phyloP scores from a whole-genome alignment of 768 basidiomycete species.

The Tricholoma flavovirens region DNA sequence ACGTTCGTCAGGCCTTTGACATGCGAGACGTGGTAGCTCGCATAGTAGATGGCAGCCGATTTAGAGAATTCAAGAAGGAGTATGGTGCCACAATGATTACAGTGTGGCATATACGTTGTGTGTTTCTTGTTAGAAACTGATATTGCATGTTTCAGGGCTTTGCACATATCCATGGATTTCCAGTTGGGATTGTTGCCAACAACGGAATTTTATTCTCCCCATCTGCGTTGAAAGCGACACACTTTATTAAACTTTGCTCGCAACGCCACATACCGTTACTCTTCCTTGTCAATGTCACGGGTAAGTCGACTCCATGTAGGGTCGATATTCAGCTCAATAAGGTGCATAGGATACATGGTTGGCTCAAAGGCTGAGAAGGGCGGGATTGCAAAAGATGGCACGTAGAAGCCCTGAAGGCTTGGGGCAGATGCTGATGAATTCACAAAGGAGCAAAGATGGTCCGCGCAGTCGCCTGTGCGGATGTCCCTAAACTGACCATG shows the following conservation, averaged over 20 bases:
- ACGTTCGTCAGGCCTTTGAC: slow-evolving; percentile 83
- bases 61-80: slow-evolving; percentile 95
- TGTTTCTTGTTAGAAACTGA: neutral
- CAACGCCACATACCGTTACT: slow-evolving; percentile 85
- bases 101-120: slow-evolving; percentile 33
- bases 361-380: slow-evolving; percentile 92
- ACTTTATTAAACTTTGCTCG: slow-evolving; percentile 92
- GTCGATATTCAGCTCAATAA: slow-evolving; percentile 4
- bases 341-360: slow-evolving; percentile 77
- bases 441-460: slow-evolving; percentile 85
- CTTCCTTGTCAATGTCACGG: slow-evolving; percentile 95
- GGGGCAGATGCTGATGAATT: neutral
- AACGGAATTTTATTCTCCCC: slow-evolving; percentile 94
- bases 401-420: slow-evolving; percentile 6
- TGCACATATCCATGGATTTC: slow-evolving; percentile 82
- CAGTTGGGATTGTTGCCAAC: slow-evolving; percentile 90
- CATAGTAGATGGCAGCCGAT: slow-evolving; percentile 84
- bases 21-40: slow-evolving; percentile 93
- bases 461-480: slow-evolving; percentile 87
- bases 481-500: slow-evolving; percentile 92
- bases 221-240: slow-evolving; percentile 89
- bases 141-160: slow-evolving; percentile 51
- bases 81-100: slow-evolving; percentile 90
- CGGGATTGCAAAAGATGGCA: slow-evolving; percentile 90
- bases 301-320: slow-evolving; percentile 24